phyloP scores from a whole-genome alignment of 495 filamentous ascomycete genomes.

The Penicillium angulare region DNA sequence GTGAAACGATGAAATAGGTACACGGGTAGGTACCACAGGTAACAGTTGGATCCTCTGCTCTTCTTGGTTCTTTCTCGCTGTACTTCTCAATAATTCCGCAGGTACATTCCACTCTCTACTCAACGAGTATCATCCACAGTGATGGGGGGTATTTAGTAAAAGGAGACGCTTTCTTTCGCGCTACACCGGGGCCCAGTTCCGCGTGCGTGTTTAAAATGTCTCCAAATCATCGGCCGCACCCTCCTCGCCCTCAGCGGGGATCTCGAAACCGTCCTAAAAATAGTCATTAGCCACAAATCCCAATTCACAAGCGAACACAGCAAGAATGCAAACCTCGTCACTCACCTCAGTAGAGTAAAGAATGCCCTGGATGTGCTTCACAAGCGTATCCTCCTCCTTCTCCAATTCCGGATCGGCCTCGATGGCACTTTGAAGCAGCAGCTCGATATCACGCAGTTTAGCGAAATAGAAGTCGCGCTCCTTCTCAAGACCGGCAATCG shows the following conservation, averaged over 20 bases:
- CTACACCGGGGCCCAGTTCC: slow-evolving; percentile 4
- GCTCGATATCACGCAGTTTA: slow-evolving; percentile 94
- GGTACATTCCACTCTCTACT: neutral
- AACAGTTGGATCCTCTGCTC: too few species aligned
- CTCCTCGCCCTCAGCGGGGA: slow-evolving; percentile 40
- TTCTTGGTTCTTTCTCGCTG: too few species aligned
- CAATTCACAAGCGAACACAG: too few species aligned
- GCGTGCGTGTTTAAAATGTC: slow-evolving; percentile 41
- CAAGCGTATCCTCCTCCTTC: slow-evolving; percentile 84
- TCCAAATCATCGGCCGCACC: slow-evolving; percentile 44
- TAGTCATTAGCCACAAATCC: too few species aligned
- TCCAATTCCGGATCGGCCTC: slow-evolving; percentile 88
- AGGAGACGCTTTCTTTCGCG: slow-evolving; percentile 7
- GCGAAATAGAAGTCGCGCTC: slow-evolving; percentile 99
- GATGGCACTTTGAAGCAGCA: slow-evolving; percentile 86
- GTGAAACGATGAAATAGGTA: too few species aligned
- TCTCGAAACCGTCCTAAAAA: slow-evolving; percentile 53
- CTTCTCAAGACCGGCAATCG: slow-evolving; percentile 80
- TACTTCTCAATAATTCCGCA: neutral
- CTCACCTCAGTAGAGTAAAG: slow-evolving; percentile 92
- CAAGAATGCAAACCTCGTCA: neutral
- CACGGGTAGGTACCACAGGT: neutral
- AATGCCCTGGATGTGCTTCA: slow-evolving; percentile 93
- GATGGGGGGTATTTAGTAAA: slow-evolving; percentile 26
- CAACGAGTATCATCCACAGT: neutral